Evolutionary conservation across 441 rosid genomes (phyloP).

Genomic region (Capsella rubella): DNA sequence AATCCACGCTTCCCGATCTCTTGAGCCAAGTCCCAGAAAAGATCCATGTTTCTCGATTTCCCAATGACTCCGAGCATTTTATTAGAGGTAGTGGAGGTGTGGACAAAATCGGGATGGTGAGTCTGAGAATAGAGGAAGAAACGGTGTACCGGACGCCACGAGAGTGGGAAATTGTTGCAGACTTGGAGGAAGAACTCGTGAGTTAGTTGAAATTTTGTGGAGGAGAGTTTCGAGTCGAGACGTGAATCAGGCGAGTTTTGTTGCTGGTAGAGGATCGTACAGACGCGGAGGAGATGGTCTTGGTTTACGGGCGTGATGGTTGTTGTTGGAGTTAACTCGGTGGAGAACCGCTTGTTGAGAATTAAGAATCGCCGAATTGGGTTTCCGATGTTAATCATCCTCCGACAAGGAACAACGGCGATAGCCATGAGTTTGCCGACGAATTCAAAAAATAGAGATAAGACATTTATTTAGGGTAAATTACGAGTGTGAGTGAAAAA

Average conservation of each 20-base stretch:
- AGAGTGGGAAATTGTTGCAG: conserved; percentile 79
- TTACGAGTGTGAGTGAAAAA: background rate
- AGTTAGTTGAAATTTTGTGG: conserved; percentile 49
- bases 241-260: conserved; percentile 68
- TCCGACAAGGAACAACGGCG: conserved; percentile 27
- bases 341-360: conserved; percentile 40
- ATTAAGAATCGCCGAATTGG: conserved; percentile 12
- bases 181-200: conserved; percentile 91
- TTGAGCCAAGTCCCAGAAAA: conserved; percentile 66
- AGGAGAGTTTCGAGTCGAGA: conserved; percentile 65
- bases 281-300: conserved; percentile 67
- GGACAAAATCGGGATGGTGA: conserved; percentile 49
- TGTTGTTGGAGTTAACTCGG: conserved; percentile 34
- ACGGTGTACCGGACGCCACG: conserved; percentile 86
- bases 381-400: conserved; percentile 38
- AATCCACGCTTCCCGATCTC: conserved; percentile 56
- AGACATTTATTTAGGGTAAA: too few species aligned
- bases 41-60: conserved; percentile 72
- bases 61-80: conserved; percentile 68
- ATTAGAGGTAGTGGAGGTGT: conserved; percentile 64
- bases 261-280: conserved; percentile 84
- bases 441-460: background rate
- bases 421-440: background rate
- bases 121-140: conserved; percentile 69
- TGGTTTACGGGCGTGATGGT: conserved; percentile 51